Evolutionary conservation across 495 filamentous ascomycete species (phyloP).

Genomic region (Talaromyces ruber): DNA sequence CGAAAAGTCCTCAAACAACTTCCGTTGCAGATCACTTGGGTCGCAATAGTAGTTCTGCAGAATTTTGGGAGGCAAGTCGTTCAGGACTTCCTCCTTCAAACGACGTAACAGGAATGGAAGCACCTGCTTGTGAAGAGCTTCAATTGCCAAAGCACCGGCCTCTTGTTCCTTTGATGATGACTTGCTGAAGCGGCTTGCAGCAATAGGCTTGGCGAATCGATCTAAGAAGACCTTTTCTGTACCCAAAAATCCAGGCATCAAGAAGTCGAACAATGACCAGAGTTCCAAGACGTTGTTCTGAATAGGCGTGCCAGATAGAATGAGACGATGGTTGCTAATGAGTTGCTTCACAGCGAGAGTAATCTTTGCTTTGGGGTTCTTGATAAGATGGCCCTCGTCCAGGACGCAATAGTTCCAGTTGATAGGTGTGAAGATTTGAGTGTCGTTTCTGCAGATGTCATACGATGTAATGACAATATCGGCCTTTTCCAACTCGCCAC

Average conservation of each 20-base stretch:
- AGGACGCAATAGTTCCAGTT: conserved; percentile 97
- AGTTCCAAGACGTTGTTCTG: conserved; percentile 97
- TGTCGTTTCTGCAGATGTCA: conserved; percentile 92
- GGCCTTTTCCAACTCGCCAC: conserved; percentile 57
- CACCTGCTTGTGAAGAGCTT: conserved; percentile 96
- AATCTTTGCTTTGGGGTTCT: conserved; percentile 93
- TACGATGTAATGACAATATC: conserved; percentile 97
- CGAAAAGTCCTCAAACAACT: conserved; percentile 90
- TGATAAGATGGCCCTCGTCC: conserved; percentile 96
- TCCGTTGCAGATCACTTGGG: conserved; percentile 89
- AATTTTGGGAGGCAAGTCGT: conserved; percentile 96
- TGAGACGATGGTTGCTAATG: conserved; percentile 84
- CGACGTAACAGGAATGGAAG: conserved; percentile 93
- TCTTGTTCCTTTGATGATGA: conserved; percentile 98
- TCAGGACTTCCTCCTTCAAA: conserved; percentile 94
- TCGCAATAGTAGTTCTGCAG: conserved; percentile 99
- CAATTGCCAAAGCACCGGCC: conserved; percentile 89
- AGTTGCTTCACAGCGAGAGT: conserved; percentile 84
- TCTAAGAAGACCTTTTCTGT: conserved; percentile 97
- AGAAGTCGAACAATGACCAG: conserved; percentile 98
- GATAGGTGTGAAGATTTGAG: conserved; percentile 69
- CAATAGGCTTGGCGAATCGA: conserved; percentile 94
- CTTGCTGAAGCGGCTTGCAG: conserved; percentile 87
- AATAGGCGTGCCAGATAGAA: conserved; percentile 93
- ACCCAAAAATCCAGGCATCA: conserved; percentile 98